Base-by-base conservation (phyloP, 768 basidiomycete species). In the Stropharia rugosoannulata region DNA sequence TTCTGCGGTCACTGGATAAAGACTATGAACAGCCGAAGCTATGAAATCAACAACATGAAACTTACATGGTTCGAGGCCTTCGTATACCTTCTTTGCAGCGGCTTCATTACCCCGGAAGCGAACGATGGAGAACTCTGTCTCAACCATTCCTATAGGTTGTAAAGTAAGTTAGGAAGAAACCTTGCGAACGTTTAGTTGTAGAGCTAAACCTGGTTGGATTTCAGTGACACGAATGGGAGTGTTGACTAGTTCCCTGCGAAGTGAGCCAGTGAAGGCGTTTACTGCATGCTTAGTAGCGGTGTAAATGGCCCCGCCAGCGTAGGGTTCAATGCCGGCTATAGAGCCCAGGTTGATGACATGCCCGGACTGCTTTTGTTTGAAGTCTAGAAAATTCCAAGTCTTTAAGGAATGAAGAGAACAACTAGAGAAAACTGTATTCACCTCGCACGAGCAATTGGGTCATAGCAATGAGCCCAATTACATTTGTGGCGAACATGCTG, bases 271-370 rank as follows among this genome's bases (percentile, higher is more conserved):
- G 75, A 98, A 98, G 2, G 95, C 91, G 45, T 81, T 80, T 7
- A 99, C 88, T 18, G 91, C 92, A 61, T 84, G 80, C 65, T 94
- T 94, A 12, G 95, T 95, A 4, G 96, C 96, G 58, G 87, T 92
- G 72, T 97, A 98, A 62, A 98, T 90, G 59, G 87, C 81, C 7
- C 95, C 97, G 27, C 95, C 95, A 11, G 86, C 84, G 66, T 98
- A 98, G 4, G 96, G 69, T 65, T 95, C 94, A 8, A 80, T 75
- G 47, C 90, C 95, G 11, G 97, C 95, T 55, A 99, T 83, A 10
- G 94, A 96, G 7, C 97, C 95, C 48, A 99, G 76, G 71, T 97
- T 96, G 75, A 99, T 98, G 62, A 99, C 77, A 74, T 95, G 94
- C 0, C 93, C 92, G 4, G 83, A 74, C 64, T 87, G 83, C 67